Percentiles rank a stretch among this genome's conserved stretches.
Evolutionary conservation across 192 early-diverging fungal species (phyloP).

Genomic region (Chytriomyces confervae): DNA sequence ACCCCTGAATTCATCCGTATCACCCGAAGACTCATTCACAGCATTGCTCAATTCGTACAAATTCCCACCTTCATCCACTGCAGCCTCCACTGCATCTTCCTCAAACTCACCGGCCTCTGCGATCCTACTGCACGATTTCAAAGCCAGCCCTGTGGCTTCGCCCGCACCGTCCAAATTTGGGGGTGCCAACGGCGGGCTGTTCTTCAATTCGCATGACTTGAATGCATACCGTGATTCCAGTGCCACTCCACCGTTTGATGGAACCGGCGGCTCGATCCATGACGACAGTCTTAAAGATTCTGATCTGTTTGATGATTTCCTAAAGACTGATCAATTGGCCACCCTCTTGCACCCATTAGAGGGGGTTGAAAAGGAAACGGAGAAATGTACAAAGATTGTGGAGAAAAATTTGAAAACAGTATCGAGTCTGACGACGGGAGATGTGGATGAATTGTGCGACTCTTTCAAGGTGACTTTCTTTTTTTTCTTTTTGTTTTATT

Average conservation of each 20-base stretch:
- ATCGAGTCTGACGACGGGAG: not conserved
- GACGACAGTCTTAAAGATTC: not conserved
- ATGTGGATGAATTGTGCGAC: not conserved
- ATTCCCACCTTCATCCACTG: not conserved
- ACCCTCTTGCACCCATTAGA: not conserved
- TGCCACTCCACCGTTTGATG: not conserved
- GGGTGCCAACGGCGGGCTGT: not conserved
- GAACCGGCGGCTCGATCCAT: not conserved
- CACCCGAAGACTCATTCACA: not conserved
- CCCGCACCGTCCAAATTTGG: not conserved
- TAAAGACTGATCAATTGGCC: not conserved
- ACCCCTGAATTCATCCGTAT: not conserved
- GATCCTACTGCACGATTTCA: not conserved
- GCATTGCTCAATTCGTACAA: not conserved
- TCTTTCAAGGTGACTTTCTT: not conserved
- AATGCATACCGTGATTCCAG: not conserved
- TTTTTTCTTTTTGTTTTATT: not conserved
- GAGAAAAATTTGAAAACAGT: not conserved
- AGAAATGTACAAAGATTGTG: not conserved
- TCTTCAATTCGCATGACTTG: not conserved
- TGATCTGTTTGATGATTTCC: not conserved
- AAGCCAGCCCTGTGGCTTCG: not conserved
- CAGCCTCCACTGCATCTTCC: not conserved
- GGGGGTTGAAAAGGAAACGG: not conserved
- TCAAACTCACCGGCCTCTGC: not conserved